Evolutionary conservation across 805 yeast species (phyloP), one percentile per base, ranked within the genome.

Genomic region (Cyberlindnera mycetangii): DNA sequence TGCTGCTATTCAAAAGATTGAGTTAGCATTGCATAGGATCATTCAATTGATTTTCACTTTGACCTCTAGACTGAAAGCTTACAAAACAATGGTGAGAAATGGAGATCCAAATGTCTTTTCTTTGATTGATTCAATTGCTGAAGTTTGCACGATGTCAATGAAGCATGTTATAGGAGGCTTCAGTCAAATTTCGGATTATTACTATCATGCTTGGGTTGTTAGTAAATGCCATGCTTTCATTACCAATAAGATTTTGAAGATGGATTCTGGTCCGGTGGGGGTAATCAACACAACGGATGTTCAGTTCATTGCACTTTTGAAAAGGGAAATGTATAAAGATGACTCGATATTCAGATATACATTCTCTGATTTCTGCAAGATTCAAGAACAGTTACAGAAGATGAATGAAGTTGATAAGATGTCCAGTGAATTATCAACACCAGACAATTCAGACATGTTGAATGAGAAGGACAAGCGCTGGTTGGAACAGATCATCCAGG

Each of bases 141-240:
- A 40, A 3, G n/a, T 39, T 14, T 17, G 39, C 15, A 21, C 19
- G 4, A 39, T 24, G n/a, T 27, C 43, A 2, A 35, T 39, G 20
- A 47, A 30, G 6, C 44, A 44, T 10, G 44, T 54, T 8, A 20
- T 50, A 14, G 39, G 46, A 10, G 48, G 45, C 4, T 47, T 41
- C 24, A 41, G 38, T n/a, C 33, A 36, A 4, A 32, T 56, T 11
- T 39, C 59, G 10, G 57, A 55, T 20, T 42, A 32, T 2, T 59
- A 59, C 37, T 59, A 58, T 37, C 64, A 58, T 37, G 41, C 54
- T 2, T 59, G 64, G 64, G 51, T 51, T 11, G 50, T 52, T 8
- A 42, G 50, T 16, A 59, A 55, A 33, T 48, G 56, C 21, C 59
- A 58, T 34, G 17, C 49, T 1, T 51, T 37, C 33, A 56, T 59